Conservation (phyloP, 495 filamentous ascomycete species). For the Penicillium diatomitis region DNA sequence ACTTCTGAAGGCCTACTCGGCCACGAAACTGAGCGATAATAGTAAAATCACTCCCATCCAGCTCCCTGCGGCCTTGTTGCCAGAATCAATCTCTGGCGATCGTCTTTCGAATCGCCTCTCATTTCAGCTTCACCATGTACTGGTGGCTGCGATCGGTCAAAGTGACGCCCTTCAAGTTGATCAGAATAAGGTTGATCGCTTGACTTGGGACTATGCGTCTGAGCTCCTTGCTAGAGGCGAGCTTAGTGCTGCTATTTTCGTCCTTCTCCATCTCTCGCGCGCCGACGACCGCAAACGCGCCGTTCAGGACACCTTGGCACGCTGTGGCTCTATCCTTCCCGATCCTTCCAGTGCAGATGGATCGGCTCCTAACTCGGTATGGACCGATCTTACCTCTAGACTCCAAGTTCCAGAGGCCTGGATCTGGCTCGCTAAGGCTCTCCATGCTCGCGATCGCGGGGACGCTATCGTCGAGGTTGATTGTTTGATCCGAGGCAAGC, state of each 20-base stretch:
- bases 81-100: slow-evolving; percentile 50
- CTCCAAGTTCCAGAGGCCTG: slow-evolving; percentile 62
- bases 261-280: slow-evolving; percentile 66
- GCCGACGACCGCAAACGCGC: slow-evolving; percentile 51
- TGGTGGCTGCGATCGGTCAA: slow-evolving; percentile 46
- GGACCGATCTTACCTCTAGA: slow-evolving; percentile 47
- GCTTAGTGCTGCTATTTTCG: slow-evolving; percentile 61
- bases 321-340: slow-evolving; percentile 36
- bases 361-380: slow-evolving; percentile 28
- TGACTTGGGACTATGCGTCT: slow-evolving; percentile 61
- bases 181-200: slow-evolving; percentile 45
- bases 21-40: slow-evolving; percentile 17
- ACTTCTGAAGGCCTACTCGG: slow-evolving; percentile 69
- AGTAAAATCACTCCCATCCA: slow-evolving; percentile 13
- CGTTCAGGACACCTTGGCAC: slow-evolving; percentile 60
- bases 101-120: slow-evolving; percentile 64
- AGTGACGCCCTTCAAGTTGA: slow-evolving; percentile 29
- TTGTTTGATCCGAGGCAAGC: slow-evolving; percentile 64
- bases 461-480: slow-evolving; percentile 59
- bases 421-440: slow-evolving; percentile 82
- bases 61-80: slow-evolving; percentile 31
- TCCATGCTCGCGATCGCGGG: slow-evolving; percentile 61
- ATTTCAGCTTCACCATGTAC: slow-evolving; percentile 65
- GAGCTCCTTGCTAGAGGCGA: slow-evolving; percentile 60
- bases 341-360: slow-evolving; percentile 50